Evolutionary conservation across 805 yeast species (phyloP), one percentile per base, ranked within the genome.

Genomic region (Kockiozyma suomiensis): DNA sequence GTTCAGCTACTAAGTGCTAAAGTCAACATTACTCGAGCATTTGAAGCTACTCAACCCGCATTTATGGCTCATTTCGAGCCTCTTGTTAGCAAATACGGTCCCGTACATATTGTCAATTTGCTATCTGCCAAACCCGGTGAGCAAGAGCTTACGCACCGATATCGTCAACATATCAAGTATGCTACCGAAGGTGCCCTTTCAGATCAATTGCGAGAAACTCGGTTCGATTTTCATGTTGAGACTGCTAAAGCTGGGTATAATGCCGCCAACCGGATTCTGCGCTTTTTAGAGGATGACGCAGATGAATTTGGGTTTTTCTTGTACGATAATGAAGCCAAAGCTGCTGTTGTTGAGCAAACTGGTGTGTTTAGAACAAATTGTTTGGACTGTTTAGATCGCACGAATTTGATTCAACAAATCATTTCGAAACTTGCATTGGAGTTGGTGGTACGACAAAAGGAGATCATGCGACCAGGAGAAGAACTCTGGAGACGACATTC

Each of bases 351-450:
- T 19, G 87, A 89, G 69, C 99, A 94, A 73, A 82, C 84, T 56
- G 99, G 99, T 54, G 85, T 91, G 8, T 93, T 96, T 72, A 79
- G 99, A 66, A 88, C 96, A 7, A 94, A 94, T 72, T 94, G 99
- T 75, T 80, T 94, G 65, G 99, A 90, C 73, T 94, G 99, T 75
- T 78, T 94, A 53, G 99, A 94, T 72, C 80, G 99, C 71, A 94
- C 99, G 1, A 94, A 94, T 70, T 80, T 94, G 68, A 85, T 91
- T 41, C 81, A 80, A 59, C 83, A 93, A 75, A 87, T 90, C 28
- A 79, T 94, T 5, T 89, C 96, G 3, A 80, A 82, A 56, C 83
- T 84, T 55, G 88, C 91, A 2, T 74, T 94, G 45, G 79, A 76
- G 56, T 62, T 73, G 53, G 75, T 77, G 46, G 60, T 74, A 10